Evolutionary conservation across 2,329 filamentous ascomycete species (phyloP).

Genomic region (Ilyonectria destructans): DNA sequence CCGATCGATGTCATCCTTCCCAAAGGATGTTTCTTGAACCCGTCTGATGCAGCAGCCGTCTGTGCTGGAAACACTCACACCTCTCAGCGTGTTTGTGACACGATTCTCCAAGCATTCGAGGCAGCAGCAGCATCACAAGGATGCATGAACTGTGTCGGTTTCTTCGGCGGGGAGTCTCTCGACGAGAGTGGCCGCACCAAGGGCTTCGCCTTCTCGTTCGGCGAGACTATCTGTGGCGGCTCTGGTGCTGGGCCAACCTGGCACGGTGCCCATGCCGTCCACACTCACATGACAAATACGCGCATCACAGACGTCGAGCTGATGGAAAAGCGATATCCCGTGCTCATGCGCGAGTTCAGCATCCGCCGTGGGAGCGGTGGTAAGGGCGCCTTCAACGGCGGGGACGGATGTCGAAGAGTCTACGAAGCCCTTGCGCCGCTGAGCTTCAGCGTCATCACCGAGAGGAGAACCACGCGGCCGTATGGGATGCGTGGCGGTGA

Average conservation of each 20-base stretch:
- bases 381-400: constrained; percentile 75
- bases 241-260: constrained; percentile 49
- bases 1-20: constrained; percentile 43
- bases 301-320: constrained; percentile 54
- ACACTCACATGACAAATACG: constrained; percentile 56
- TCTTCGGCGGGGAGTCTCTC: constrained; percentile 73
- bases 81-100: constrained; percentile 65
- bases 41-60: constrained; percentile 49
- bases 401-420: constrained; percentile 83
- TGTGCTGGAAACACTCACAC: constrained; percentile 52
- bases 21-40: constrained; percentile 51
- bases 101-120: constrained; percentile 82
- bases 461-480: constrained; percentile 81
- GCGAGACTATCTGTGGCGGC: constrained; percentile 53
- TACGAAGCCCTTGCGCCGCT: constrained; percentile 86
- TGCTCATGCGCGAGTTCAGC: constrained; percentile 49
- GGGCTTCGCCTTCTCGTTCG: constrained; percentile 45
- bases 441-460: constrained; percentile 83
- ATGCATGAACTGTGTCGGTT: constrained; percentile 85
- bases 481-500: constrained; percentile 82
- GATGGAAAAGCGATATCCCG: constrained; percentile 52
- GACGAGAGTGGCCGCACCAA: constrained; percentile 25
- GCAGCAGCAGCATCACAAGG: constrained; percentile 83
- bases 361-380: constrained; percentile 64
- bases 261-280: constrained; percentile 48